A percentile compares a stretch with the other conserved stretches of the same genome.
These are phyloP conservation scores for Paramecium biaurelia DNA, from an alignment of 73 alveolate species.

Conservation along the genomic window DNA sequence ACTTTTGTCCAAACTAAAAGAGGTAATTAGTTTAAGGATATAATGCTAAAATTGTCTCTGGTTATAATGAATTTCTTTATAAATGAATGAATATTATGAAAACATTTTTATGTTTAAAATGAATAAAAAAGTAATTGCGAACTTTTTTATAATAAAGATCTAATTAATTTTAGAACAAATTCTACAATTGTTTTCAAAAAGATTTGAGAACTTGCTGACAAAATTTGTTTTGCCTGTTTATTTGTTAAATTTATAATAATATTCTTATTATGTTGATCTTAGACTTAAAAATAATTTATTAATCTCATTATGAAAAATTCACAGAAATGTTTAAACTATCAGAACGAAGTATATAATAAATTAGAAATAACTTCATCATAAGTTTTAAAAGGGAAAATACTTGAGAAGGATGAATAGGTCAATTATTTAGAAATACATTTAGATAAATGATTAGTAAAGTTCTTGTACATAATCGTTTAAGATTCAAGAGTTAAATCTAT, in stretches of 20 bases:
- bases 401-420: background rate
- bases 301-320: background rate
- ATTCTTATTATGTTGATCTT: background rate
- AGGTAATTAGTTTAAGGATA: too few relatives aligned
- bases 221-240: background rate
- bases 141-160: background rate
- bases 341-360: background rate
- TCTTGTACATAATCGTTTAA: background rate
- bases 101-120: too few relatives aligned
- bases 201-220: background rate
- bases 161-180: background rate
- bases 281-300: background rate
- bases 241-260: background rate
- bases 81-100: too few relatives aligned
- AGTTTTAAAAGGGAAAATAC: background rate
- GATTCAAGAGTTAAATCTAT: background rate
- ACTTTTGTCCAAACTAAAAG: too few relatives aligned
- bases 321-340: background rate
- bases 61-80: too few relatives aligned
- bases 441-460: background rate
- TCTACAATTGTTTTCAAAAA: background rate
- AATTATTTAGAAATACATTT: background rate
- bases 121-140: background rate
- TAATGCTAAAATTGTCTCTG: too few relatives aligned
- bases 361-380: background rate